Percentiles rank a stretch among this genome's conserved stretches.
These are phyloP conservation scores for Ramularia collo-cygni DNA, from an alignment of 2,329 filamentous ascomycete species.

Conservation along the genomic window DNA sequence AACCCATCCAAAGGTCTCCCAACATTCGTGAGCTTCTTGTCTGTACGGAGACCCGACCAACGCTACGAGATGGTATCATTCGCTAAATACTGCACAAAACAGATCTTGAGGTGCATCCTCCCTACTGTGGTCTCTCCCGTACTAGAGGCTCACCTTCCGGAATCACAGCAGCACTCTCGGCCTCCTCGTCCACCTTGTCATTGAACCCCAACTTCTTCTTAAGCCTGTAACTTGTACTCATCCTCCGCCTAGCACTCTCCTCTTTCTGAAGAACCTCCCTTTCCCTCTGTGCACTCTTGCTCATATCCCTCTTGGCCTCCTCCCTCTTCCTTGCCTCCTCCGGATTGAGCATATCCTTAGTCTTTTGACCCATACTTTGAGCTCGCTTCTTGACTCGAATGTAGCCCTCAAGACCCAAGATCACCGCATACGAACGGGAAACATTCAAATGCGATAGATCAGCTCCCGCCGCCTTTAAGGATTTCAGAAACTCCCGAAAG, in stretches of 20 bases:
- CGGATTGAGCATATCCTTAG: slow-evolving; percentile 56
- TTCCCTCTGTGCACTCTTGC: slow-evolving; percentile 54
- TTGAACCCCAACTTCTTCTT: slow-evolving; percentile 20
- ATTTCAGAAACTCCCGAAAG: slow-evolving; percentile 73
- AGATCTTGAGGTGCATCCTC: too few species aligned
- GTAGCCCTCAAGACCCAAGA: slow-evolving; percentile 78
- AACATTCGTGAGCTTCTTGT: too few species aligned
- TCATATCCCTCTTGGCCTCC: slow-evolving; percentile 50
- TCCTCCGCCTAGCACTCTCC: slow-evolving; percentile 34
- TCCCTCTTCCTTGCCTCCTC: slow-evolving; percentile 47
- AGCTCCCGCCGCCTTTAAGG: slow-evolving; percentile 63
- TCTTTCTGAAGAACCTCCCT: slow-evolving; percentile 44
- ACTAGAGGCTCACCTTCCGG: slow-evolving; percentile 12
- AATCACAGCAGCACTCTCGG: slow-evolving; percentile 25
- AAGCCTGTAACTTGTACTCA: slow-evolving; percentile 30
- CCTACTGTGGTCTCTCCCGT: neutral
- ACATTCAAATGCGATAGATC: slow-evolving; percentile 76
- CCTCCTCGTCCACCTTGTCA: slow-evolving; percentile 10
- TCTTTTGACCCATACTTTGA: slow-evolving; percentile 48
- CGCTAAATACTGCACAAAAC: too few species aligned
- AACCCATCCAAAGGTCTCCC: too few species aligned
- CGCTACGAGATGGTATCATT: too few species aligned
- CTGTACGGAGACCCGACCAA: too few species aligned
- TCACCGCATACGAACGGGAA: slow-evolving; percentile 71
- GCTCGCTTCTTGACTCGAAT: slow-evolving; percentile 60